Evolutionary conservation across 148 eudicot genomes (phyloP).

Genomic region (Selenicereus undatus): DNA sequence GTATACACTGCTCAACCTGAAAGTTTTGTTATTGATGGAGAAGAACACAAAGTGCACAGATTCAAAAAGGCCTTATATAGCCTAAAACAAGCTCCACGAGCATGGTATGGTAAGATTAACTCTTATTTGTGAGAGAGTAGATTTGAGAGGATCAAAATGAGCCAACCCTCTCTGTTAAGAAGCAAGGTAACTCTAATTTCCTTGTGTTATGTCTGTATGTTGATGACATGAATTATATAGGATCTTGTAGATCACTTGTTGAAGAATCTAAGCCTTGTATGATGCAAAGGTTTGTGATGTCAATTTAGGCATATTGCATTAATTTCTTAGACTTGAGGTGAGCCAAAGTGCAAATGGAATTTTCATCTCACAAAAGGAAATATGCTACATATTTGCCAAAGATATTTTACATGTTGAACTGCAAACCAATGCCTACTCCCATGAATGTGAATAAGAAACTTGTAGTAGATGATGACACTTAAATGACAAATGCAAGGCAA

Average conservation of each 20-base stretch:
- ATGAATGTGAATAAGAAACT: no score
- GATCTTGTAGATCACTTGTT: background rate
- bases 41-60: background rate
- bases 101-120: constrained; percentile 2
- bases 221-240: constrained; percentile 9
- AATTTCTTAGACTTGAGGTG: no score
- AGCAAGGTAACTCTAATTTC: background rate
- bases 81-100: constrained; percentile 8
- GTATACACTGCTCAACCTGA: constrained; percentile 4
- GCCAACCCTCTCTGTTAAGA: constrained; percentile 2
- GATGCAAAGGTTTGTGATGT: no score
- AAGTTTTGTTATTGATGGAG: background rate
- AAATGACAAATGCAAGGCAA: no score
- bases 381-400: no score
- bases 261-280: no score
- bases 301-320: no score
- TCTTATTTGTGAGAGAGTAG: background rate
- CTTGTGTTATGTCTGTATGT: background rate
- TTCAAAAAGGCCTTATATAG: constrained; percentile 5
- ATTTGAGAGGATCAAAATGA: background rate
- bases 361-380: no score
- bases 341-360: no score
- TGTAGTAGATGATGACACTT: no score
- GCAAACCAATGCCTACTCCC: no score
- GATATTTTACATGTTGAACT: no score